Conservation (phyloP, 495 filamentous ascomycete genomes). For the Aspergillus homomorphus region DNA sequence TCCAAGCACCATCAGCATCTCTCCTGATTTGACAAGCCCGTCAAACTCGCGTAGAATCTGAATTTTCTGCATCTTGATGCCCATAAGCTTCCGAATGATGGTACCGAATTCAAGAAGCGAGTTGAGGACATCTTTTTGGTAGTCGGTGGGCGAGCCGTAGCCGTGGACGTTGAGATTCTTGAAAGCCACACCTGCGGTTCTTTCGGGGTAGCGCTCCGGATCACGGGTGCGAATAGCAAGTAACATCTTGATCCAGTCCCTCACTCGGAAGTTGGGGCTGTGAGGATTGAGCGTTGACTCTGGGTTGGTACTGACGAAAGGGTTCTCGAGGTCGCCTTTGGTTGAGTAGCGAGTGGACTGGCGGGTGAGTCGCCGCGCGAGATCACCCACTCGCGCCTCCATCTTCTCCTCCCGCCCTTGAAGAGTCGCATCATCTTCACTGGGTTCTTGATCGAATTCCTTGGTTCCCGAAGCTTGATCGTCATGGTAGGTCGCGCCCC, state of each 20-base stretch:
- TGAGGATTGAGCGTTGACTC: slow-evolving; percentile 29
- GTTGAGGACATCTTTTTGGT: slow-evolving; percentile 74
- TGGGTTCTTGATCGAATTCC: slow-evolving; percentile 11
- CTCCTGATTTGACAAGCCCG: slow-evolving; percentile 66
- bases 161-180: slow-evolving; percentile 71
- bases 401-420: slow-evolving; percentile 13
- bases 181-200: slow-evolving; percentile 40
- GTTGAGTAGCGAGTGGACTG: slow-evolving; percentile 20
- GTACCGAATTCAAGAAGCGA: slow-evolving; percentile 52
- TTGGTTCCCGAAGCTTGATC: background rate
- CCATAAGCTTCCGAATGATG: slow-evolving; percentile 38
- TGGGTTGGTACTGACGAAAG: slow-evolving; percentile 15
- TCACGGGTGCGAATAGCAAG: slow-evolving; percentile 23
- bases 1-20: slow-evolving; percentile 78
- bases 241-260: slow-evolving; percentile 30
- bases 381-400: slow-evolving; percentile 14
- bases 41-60: slow-evolving; percentile 69
- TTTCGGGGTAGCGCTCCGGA: slow-evolving; percentile 20
- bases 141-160: slow-evolving; percentile 70
- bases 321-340: slow-evolving; percentile 19
- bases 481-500: background rate
- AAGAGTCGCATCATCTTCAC: slow-evolving; percentile 21
- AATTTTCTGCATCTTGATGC: slow-evolving; percentile 52
- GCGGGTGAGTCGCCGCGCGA: slow-evolving; percentile 21
- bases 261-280: slow-evolving; percentile 25